phyloP scores from a whole-genome alignment of 768 basidiomycete species.

The Trametes villosa region DNA sequence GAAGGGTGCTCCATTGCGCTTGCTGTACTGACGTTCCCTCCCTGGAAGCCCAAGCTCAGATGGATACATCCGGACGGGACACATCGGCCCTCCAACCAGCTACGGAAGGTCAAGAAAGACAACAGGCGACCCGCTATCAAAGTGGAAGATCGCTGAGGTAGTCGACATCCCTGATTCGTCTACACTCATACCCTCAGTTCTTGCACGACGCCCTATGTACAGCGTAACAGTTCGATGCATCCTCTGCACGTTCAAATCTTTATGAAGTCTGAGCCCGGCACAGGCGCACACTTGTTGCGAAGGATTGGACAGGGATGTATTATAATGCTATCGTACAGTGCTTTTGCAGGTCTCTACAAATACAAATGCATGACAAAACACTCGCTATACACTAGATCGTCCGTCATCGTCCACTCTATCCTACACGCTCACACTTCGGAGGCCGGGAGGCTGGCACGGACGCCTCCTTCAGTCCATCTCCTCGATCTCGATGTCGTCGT shows the following conservation, averaged over 20 bases:
- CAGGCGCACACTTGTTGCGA: not conserved
- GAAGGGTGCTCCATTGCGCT: no score
- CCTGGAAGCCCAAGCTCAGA: not conserved
- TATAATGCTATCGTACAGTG: constrained; percentile 19
- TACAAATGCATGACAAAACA: constrained; percentile 14
- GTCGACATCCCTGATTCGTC: no score
- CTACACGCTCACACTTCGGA: constrained; percentile 1
- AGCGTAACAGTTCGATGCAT: no score
- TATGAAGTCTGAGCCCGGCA: no score
- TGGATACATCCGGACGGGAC: constrained; percentile 4
- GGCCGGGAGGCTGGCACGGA: not conserved
- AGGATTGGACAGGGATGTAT: constrained; percentile 2
- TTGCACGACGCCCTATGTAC: not conserved
- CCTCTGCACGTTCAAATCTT: no score
- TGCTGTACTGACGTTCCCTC: not conserved
- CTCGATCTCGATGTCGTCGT: constrained; percentile 67
- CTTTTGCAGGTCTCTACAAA: constrained; percentile 7
- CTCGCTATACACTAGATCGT: constrained; percentile 11
- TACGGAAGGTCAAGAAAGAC: constrained; percentile 13
- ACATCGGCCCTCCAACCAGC: not conserved
- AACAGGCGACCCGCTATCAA: constrained; percentile 13
- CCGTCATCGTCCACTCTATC: not conserved
- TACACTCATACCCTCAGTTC: no score
- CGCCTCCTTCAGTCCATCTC: constrained; percentile 56
- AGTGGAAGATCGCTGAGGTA: not conserved